Base-by-base conservation (phyloP, 2,329 filamentous ascomycete species). In the Penicillium oxalicum region DNA sequence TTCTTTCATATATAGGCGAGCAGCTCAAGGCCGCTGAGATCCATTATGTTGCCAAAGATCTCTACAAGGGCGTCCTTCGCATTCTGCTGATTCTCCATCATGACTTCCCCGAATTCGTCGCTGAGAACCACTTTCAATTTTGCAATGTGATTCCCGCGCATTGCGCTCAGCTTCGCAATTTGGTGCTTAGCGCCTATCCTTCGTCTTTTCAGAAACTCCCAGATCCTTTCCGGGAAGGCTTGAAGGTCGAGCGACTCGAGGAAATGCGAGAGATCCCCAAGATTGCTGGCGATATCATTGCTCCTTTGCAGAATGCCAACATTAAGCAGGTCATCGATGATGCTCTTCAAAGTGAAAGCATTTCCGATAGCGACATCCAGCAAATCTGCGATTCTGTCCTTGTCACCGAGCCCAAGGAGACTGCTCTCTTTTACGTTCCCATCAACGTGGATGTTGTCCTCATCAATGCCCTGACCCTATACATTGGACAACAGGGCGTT, bases 21-120 rank as follows among this genome's bases (percentile, higher is more conserved):
- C 80, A 93, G 53, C 76, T 95, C 55, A 93, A 91, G 69, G 79
- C 83, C 8, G 73, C 84, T 27, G 83, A 83, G 49, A 78, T 89
- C 12, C 77, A 83, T 3, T 76, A 81, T 32, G 78, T 87, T 44
- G 82, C 84, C 32, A 91, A 88, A 65, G 88, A 91, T 47, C 81
- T 95, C 52, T 96, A 95, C 67, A 84, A 88, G 52, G 89, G 86
- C 7, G 82, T 87, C 1, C 74, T 95, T 41, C 90, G 94, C 63
- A 80, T 96, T 51, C 73, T 97, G 47, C 74, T 95, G 32, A 80
- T 95, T 45, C 74, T 98, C 45, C 88, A 95, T 58, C 93, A 97
- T 64, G 93, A 98, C 67, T 97, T 89, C 69, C 87, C 91, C 0
- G 90, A 96, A 48, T 98, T 95, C 68, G 73, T 98, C 37, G 86